Base-by-base conservation (phyloP, 257 asterid genomes). In the Apocynum venetum region DNA sequence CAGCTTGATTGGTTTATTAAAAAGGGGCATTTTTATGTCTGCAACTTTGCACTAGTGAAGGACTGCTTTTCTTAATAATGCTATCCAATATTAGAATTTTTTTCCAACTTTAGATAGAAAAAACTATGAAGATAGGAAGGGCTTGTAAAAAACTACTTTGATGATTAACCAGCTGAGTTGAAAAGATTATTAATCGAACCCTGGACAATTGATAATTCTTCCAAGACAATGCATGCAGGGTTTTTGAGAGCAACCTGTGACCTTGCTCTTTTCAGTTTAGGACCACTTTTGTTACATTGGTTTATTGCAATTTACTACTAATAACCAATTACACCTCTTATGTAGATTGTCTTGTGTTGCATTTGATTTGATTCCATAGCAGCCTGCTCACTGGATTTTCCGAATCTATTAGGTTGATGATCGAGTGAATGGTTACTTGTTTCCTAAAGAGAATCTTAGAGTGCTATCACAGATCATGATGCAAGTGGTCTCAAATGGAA, bases 401-500 rank as follows among this genome's bases (percentile, higher is more conserved):
- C 8, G 60, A 74, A 78, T 72, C 63, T 83, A 53, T 67, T 82
- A 96, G 99, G 89, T 96, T 74, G 85, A 88, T 74, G 89, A 96
- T 85, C 81, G 87, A 82, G 93, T 89, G 79, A 92, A 92, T 60
- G 97, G 97, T 78, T 91, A 79, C 85, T 86, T 96, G 66, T 96
- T 84, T 44, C 95, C 92, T 7, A 92, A 87, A 89, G 89, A 89
- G 65, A 83, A 92, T 49, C 77, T 83, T 48, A 79, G 57, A 66
- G 81, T 71, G 72, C 82, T 96, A 49, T 84, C 90, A 65, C 83
- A 82, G 73, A 87, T 89, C 73, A 77, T 91, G 87, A 79, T 71
- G 85, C 97, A 88, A 89, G 79, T 89, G 83, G 85, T 90, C 77
- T 87, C 95, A 48, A 88, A 89, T 76, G 96, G 99, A 76, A 90